Base-by-base conservation (phyloP, 148 eudicot species). In the Rhododendron williamsianum region DNA sequence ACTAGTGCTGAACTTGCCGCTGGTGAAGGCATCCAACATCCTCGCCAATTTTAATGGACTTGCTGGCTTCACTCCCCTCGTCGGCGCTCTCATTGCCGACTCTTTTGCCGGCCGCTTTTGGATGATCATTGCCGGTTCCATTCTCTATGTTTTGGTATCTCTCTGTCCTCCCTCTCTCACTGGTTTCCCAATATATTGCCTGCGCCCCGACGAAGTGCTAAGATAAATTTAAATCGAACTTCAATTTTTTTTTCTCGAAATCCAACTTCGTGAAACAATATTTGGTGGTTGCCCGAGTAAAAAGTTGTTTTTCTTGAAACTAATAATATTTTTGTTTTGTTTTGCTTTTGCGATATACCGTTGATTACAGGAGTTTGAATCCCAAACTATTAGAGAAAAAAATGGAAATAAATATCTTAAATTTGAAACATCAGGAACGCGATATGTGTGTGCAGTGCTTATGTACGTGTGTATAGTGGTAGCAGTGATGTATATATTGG, bases 71-170 rank as follows among this genome's bases (percentile, higher is more conserved):
- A 92, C 95, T 25, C 98, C 98, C 9, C 90, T 95, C 0, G 27
- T 95, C 36, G 98, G 98, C 18, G 98, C 98, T 82, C 85, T 93
- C 35, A 81, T 93, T 3, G 96, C 98, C 4, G 98, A 95, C 78
- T 92, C 96, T 36, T 93, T 79, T 78, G 92, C 92, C 38, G 96
- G 98, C 41, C 91, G 95, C 63, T 95, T 92, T 78, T 93, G 92
- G 94, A 95, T 96, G 13, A 92, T 95, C 38, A 88, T 91, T 9
- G 82, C 92, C 58, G 98, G 96, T 72, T 93, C 92, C 10, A 41
- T 92, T 85, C 41, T 95, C 77, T 95, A 95, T 86, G 89, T 86
- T 81, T 69, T 95, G 96, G 96, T 94, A 56, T 52, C 25, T 77
- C n/a, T 30, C 43, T 8, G 10, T 16, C 60, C 13, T 15, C 45